Percentiles rank a stretch among this genome's conserved stretches.
phyloP scores from a whole-genome alignment of 306 rosid genomes.

The Betula pendula region DNA sequence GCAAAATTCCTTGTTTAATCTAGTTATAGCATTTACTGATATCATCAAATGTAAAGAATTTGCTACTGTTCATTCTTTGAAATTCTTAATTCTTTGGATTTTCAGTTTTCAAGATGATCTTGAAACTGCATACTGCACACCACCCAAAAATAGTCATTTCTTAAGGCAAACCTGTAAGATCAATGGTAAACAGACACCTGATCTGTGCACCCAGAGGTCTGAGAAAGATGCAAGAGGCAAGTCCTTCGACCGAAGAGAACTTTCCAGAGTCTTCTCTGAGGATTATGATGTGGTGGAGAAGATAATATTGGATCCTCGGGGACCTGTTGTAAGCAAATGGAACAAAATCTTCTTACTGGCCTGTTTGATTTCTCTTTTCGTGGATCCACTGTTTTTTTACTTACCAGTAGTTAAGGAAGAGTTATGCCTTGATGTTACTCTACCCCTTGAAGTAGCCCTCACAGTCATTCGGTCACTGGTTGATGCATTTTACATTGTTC shows the following conservation, averaged over 20 bases:
- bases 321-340: constrained; percentile 42
- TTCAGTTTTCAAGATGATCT: constrained; percentile 49
- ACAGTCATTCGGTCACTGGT: constrained; percentile 49
- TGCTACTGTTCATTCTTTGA: constrained; percentile 15
- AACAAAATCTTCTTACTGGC: constrained; percentile 56
- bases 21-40: not conserved
- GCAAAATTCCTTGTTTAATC: not conserved
- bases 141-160: constrained; percentile 20
- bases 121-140: constrained; percentile 33
- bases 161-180: constrained; percentile 19
- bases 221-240: constrained; percentile 26
- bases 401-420: constrained; percentile 50
- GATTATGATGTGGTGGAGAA: constrained; percentile 52
- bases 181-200: constrained; percentile 11
- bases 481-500: constrained; percentile 58
- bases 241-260: constrained; percentile 29
- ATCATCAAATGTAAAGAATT: not conserved
- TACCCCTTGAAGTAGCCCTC: constrained; percentile 40
- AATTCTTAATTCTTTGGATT: constrained; percentile 13
- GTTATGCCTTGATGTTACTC: constrained; percentile 41
- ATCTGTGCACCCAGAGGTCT: not conserved
- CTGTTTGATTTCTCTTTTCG: constrained; percentile 57
- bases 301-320: constrained; percentile 56
- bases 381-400: constrained; percentile 61
- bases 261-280: constrained; percentile 64